Base-by-base conservation (phyloP, 2,329 filamentous ascomycete species). In the Aureobasidium sp. region DNA sequence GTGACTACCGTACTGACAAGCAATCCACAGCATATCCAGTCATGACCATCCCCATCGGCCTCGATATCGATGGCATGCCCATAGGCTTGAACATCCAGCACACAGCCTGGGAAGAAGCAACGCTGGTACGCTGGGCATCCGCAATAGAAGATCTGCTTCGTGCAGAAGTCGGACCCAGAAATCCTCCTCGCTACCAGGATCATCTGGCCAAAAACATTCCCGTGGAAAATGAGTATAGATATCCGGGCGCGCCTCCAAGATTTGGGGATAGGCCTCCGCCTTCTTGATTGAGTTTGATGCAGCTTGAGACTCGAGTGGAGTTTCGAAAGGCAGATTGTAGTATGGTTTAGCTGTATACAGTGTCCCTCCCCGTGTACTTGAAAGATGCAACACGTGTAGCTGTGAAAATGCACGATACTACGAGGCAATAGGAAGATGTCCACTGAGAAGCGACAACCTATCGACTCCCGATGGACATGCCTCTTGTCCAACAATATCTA, bases 51-150 rank as follows among this genome's bases (percentile, higher is more conserved):
- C 70, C 70, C 1, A 67, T 72, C n/a, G 70, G 69, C 11, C 57
- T 70, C 1, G 70, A 71, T 49, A 47, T 66, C 1, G 66, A 79
- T 3, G 82, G 83, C 7, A 85, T 87, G 81, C 83, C 83, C 0
- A 85, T 84, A 64, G 84, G 84, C 1, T 70, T 88, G 30, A 82
- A 78, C 0, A 75, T 88, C 3, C 69, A 72, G 47, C 70, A 71
- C 37, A 66, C 66, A 5, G 68, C 69, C 3, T 71, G 69, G 69
- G 62, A 66, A 42, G 68, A 71, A 55, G 68, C 64, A 44, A 61
- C 57, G n/a, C 55, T 72, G n/a, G 64, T 72, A 21, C 69, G 66
- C 55, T 72, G 69, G 69, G 70, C 77, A 9, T 72, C 81, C 67
- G 85, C 70, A 14, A 70, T 71, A 48, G 70, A 72, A 36, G 70